Conservation (phyloP, 2,329 filamentous ascomycete genomes). For the Botrytis elliptica region DNA sequence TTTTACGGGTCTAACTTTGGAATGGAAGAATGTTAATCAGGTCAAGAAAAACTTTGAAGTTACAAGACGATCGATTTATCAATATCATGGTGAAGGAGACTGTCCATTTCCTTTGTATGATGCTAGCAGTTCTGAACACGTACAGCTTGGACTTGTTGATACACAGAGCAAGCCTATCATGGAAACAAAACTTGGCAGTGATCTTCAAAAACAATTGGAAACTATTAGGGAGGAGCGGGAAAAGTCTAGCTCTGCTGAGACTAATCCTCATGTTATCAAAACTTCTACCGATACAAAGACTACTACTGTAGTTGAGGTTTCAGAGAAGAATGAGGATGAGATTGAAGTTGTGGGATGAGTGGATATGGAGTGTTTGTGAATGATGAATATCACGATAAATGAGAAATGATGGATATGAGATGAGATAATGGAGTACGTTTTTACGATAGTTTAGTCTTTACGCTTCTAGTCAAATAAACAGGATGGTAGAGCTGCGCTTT, state of each 20-base stretch:
- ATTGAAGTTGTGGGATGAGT: not conserved
- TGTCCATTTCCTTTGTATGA: not conserved
- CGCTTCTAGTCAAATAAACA: not conserved
- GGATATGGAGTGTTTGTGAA: not conserved
- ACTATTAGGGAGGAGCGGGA: slow-evolving; percentile 16
- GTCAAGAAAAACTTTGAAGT: slow-evolving; percentile 35
- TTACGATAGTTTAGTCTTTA: not conserved
- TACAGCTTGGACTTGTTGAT: not conserved
- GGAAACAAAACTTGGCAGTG: not conserved
- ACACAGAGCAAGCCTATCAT: not conserved
- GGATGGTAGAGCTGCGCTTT: not conserved
- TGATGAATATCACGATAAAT: not conserved
- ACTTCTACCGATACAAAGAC: not conserved
- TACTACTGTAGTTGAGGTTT: no score
- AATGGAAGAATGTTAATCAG: slow-evolving; percentile 58
- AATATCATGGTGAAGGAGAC: not conserved
- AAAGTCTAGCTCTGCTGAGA: slow-evolving; percentile 1
- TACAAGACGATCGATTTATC: not conserved
- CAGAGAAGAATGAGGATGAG: not conserved
- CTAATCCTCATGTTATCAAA: not conserved
- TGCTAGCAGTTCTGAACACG: not conserved
- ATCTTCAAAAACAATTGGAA: not conserved
- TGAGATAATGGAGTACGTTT: not conserved
- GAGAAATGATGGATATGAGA: not conserved
- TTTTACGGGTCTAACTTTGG: slow-evolving; percentile 50